These are phyloP conservation scores for Suzukiozyma palmioleophila DNA, from an alignment of 1,139 yeast genomes.

Conservation along the genomic window DNA sequence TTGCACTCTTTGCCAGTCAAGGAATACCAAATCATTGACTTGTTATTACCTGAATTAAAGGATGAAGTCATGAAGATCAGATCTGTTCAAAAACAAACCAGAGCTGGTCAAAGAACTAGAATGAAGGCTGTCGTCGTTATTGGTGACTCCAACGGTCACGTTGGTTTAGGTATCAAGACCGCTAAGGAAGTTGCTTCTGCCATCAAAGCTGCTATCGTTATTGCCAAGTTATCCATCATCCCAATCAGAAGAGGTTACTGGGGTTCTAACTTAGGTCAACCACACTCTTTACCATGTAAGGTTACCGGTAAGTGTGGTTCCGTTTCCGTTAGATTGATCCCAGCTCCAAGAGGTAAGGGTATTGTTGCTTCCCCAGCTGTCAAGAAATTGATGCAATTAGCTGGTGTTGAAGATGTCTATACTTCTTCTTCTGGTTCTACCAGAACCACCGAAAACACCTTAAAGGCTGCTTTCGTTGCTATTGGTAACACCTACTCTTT, in stretches of 20 bases:
- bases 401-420: conserved; percentile 99
- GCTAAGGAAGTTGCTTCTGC: conserved; percentile 99
- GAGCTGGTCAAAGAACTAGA: conserved; percentile 99
- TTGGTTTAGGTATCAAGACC: conserved; percentile 99
- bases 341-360: conserved; percentile 99
- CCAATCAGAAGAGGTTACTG: conserved; percentile 99
- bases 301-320: conserved; percentile 99
- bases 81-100: conserved; percentile 99
- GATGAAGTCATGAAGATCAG: conserved; percentile 99
- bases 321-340: conserved; percentile 95
- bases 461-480: conserved; percentile 99
- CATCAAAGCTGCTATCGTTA: conserved; percentile 98
- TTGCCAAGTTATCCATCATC: conserved; percentile 97
- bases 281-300: conserved; percentile 98
- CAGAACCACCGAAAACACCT: conserved; percentile 99
- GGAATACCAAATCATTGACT: conserved; percentile 98
- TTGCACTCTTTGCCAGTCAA: conserved; percentile 98
- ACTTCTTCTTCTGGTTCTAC: conserved; percentile 98
- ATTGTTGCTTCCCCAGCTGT: conserved; percentile 99
- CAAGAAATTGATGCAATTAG: conserved; percentile 97
- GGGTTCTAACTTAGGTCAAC: conserved; percentile 99
- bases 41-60: conserved; percentile 89
- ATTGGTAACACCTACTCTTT: conserved; percentile 99
- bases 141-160: conserved; percentile 99
- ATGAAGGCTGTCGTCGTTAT: conserved; percentile 99